These are phyloP conservation scores for Stephania japonica DNA, from an alignment of 164 flowering plant species.

Conservation along the genomic window DNA sequence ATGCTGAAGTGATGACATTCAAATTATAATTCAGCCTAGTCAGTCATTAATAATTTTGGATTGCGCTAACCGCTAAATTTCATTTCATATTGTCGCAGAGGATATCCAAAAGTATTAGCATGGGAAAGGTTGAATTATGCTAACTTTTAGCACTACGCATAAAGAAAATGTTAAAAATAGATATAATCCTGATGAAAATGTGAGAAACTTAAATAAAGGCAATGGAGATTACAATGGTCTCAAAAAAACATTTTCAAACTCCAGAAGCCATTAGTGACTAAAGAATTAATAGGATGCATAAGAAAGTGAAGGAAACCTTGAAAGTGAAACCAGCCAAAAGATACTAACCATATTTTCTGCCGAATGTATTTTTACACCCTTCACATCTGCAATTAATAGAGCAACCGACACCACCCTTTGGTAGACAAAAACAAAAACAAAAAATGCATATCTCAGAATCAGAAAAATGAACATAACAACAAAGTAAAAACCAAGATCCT, in stretches of 20 bases:
- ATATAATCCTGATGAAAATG: neutral
- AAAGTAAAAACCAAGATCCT: conserved; percentile 7
- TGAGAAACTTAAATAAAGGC: neutral
- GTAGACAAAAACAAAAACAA: conserved; percentile 23
- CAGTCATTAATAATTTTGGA: too few relatives aligned
- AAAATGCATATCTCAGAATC: conserved; percentile 18
- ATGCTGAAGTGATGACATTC: too few relatives aligned
- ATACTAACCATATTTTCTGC: conserved; percentile 70
- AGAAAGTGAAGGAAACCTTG: neutral
- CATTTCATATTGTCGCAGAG: too few relatives aligned
- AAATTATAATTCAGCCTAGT: too few relatives aligned
- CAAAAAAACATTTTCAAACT: neutral
- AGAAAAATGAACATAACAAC: conserved; percentile 15
- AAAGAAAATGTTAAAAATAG: neutral
- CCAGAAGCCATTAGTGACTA: neutral
- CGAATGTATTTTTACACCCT: conserved; percentile 80
- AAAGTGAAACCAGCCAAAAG: neutral
- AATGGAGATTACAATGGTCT: neutral
- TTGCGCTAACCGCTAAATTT: too few relatives aligned
- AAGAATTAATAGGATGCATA: neutral
- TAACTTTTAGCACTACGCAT: neutral
- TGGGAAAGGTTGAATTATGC: too few relatives aligned
- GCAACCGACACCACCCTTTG: conserved; percentile 95
- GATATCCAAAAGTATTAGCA: too few relatives aligned
- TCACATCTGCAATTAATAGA: conserved; percentile 93